A percentile compares a stretch with the other conserved stretches of the same genome.
Evolutionary conservation across 2,329 filamentous ascomycete species (phyloP).

Genomic region (Clonostachys rhizophaga): DNA sequence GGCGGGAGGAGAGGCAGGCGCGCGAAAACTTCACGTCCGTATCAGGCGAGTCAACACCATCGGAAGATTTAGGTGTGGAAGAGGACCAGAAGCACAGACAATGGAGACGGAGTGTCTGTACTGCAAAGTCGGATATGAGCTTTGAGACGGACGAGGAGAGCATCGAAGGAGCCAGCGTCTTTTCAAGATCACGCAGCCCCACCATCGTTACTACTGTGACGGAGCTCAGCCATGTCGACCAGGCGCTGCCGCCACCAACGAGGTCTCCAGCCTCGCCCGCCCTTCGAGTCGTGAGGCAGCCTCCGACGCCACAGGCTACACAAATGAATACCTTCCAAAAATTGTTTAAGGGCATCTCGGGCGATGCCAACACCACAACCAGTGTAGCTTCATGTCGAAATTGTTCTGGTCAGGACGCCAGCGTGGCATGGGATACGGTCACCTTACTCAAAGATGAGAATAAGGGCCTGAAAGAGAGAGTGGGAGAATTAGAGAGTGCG

Average conservation of each 20-base stretch:
- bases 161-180: constrained; percentile 49
- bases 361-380: constrained; percentile 19
- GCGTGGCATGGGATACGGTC: constrained; percentile 63
- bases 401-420: constrained; percentile 53
- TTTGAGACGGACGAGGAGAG: constrained; percentile 48
- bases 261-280: constrained; percentile 10
- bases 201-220: constrained; percentile 35
- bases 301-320: constrained; percentile 33
- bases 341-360: constrained; percentile 34
- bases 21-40: constrained; percentile 9
- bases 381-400: constrained; percentile 39
- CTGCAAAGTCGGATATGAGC: constrained; percentile 31
- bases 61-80: constrained; percentile 50
- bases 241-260: constrained; percentile 9
- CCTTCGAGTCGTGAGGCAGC: background rate
- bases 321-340: constrained; percentile 31
- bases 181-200: constrained; percentile 56
- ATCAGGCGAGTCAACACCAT: constrained; percentile 35
- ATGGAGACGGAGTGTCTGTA: constrained; percentile 37
- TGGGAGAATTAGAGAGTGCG: constrained; percentile 52
- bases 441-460: constrained; percentile 58
- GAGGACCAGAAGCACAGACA: constrained; percentile 37
- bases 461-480: constrained; percentile 52
- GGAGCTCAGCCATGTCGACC: constrained; percentile 16
- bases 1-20: constrained; percentile 27